Evolutionary conservation across 805 yeast genomes (phyloP).

Genomic region (Saccharomycodes ludwigii): DNA sequence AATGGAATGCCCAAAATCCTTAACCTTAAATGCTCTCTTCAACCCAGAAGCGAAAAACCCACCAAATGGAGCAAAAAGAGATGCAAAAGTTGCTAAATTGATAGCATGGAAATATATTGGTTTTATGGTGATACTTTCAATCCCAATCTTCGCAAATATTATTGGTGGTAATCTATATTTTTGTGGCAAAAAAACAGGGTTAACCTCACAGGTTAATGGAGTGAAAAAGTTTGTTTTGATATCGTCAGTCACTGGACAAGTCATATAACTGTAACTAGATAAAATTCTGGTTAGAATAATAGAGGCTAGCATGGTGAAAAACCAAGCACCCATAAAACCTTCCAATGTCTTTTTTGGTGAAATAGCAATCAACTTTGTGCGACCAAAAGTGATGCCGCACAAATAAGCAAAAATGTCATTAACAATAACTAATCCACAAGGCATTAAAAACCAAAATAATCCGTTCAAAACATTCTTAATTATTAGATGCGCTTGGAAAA

Average conservation of each 20-base stretch:
- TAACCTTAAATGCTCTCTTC: slow-evolving; percentile 89
- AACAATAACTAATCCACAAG: slow-evolving; percentile 82
- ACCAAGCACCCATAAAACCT: slow-evolving; percentile 97
- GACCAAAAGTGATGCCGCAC: slow-evolving; percentile 94
- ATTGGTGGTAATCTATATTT: slow-evolving; percentile 63
- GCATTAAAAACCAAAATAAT: slow-evolving; percentile 86
- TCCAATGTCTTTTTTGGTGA: slow-evolving; percentile 97
- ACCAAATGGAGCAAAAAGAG: slow-evolving; percentile 95
- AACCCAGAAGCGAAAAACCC: slow-evolving; percentile 98
- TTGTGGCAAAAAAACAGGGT: slow-evolving; percentile 82
- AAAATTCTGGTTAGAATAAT: slow-evolving; percentile 52
- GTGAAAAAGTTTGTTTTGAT: slow-evolving; percentile 50
- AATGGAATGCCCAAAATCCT: slow-evolving; percentile 95
- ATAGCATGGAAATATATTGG: slow-evolving; percentile 89
- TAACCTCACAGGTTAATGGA: slow-evolving; percentile 61
- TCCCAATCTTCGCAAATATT: slow-evolving; percentile 36
- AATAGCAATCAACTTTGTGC: slow-evolving; percentile 80
- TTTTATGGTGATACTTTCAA: slow-evolving; percentile 46
- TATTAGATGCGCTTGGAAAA: slow-evolving; percentile 87
- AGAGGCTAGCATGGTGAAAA: slow-evolving; percentile 74
- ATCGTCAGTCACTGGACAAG: slow-evolving; percentile 67
- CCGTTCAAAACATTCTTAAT: slow-evolving; percentile 84
- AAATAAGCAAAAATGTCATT: slow-evolving; percentile 94
- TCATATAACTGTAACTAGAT: slow-evolving; percentile 58
- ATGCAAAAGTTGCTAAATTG: slow-evolving; percentile 84